Conservation (phyloP, 345 rosid species). For the Euphorbia lathyris region DNA sequence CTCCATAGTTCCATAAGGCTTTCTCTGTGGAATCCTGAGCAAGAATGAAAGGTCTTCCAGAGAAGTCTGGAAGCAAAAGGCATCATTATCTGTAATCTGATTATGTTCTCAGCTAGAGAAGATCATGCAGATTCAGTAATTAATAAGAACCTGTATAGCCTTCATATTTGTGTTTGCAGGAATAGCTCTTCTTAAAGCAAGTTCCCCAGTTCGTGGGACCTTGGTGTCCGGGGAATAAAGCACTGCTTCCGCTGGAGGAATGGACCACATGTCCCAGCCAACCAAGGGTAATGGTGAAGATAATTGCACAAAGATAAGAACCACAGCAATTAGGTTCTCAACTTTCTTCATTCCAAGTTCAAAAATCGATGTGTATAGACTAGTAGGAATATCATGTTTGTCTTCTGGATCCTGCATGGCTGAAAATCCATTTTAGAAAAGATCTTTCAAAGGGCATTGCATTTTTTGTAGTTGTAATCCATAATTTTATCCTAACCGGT, state of each 20-base stretch:
- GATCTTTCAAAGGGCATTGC: constrained; percentile 2
- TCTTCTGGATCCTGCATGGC: constrained; percentile 52
- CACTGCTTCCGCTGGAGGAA: constrained; percentile 65
- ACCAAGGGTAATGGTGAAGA: constrained; percentile 55
- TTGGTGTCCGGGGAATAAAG: constrained; percentile 87
- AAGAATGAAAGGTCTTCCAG: constrained; percentile 88
- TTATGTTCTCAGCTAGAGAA: constrained; percentile 7
- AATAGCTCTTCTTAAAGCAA: constrained; percentile 84
- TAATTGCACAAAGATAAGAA: constrained; percentile 55
- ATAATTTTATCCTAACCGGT: neutral
- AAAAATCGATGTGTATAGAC: constrained; percentile 26
- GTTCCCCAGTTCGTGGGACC: constrained; percentile 93
- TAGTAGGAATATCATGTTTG: constrained; percentile 21
- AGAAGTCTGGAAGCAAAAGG: constrained; percentile 48
- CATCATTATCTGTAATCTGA: constrained; percentile 18
- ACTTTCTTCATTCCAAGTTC: constrained; percentile 38
- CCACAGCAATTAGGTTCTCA: constrained; percentile 45
- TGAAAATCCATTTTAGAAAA: constrained; percentile 36
- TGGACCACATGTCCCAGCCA: constrained; percentile 46
- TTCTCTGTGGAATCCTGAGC: constrained; percentile 92
- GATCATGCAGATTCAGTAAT: neutral
- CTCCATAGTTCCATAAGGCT: constrained; percentile 97
- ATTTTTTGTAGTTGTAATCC: neutral
- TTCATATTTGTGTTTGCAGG: constrained; percentile 92
- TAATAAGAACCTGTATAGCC: constrained; percentile 58